Evolutionary conservation across 75 land plant species (phyloP), one percentile per base, ranked within the genome.

Genomic region (Ceratopteris richardii): DNA sequence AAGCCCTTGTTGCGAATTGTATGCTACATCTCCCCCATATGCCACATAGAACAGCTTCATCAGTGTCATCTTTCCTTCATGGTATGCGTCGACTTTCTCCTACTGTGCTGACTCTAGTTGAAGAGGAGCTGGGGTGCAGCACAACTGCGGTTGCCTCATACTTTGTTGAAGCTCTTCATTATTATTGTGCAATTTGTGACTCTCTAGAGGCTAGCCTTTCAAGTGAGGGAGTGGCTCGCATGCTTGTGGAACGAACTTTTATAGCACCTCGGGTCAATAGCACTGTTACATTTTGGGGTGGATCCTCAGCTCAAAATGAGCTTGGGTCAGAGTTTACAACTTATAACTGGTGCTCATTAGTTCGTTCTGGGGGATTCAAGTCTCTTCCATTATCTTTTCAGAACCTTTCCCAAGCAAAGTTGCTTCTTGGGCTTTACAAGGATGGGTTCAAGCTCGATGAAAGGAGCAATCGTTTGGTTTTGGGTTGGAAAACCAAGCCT

Each of bases 401-500:
- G 20, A 79, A 76, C 52, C 71, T 69, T 23, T 79, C 83, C 39
- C 87, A 84, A 66, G 82, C 87, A 1, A 71, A 61, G 57, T 58
- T 82, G 3, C 63, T 82, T 44, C 51, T 82, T n/a, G 87, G 87
- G 0, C 53, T 79, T 13, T 84, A 76, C 62, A 78, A 78, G 26
- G 82, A 84, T 31, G 87, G 87, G 4, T 84, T 77, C 37, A 64
- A 73, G 10, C 80, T 80, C 26, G 87, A 77, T 58, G 86, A 79
- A 43, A 31, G 61, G 48, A 71, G 39, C 9, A 70, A 76, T 50
- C 73, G 68, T 48, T 33, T 83, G 1, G 65, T 76, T 10, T 56
- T 84, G 9, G 82, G 78, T 0, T 84, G 87, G 87, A 76, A 76
- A 31, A 51, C 70, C 1, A 25, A 72, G 60, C 69, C 78, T 31